Evolutionary conservation across 1,139 yeast genomes (phyloP).

Genomic region (Scheffersomyces insectosa): DNA sequence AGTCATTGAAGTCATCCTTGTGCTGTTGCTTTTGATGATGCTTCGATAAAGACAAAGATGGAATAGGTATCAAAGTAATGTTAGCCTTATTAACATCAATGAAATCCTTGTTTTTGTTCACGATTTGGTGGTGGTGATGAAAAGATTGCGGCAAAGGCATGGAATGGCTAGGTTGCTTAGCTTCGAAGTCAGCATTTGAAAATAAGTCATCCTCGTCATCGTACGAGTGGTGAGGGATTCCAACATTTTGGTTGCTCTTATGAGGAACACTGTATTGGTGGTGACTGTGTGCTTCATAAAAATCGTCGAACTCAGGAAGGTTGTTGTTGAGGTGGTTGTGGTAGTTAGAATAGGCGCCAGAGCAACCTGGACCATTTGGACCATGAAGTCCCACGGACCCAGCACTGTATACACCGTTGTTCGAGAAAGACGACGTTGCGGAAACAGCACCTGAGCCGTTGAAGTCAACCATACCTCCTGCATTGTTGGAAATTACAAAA

Average conservation of each 20-base stretch:
- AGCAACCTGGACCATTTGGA: not conserved
- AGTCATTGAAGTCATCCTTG: constrained; percentile 7
- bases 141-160: constrained; percentile 1
- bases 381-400: not conserved
- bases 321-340: not conserved
- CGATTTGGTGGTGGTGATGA: not conserved
- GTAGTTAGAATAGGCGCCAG: no score
- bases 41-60: not conserved
- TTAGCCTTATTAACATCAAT: not conserved
- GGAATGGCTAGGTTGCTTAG: not conserved
- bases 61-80: not conserved
- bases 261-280: not conserved
- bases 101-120: not conserved
- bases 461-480: not conserved
- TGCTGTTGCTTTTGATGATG: constrained; percentile 1
- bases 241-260: not conserved
- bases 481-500: not conserved
- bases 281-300: constrained; percentile 2
- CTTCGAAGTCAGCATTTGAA: not conserved
- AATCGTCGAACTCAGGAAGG: constrained; percentile 1
- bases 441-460: not conserved
- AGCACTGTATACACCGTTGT: not conserved
- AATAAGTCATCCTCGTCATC: not conserved
- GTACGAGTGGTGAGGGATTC: not conserved
- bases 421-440: not conserved